Base-by-base conservation (phyloP, 2,329 filamentous ascomycete species). In the Cladosporium sp. region DNA sequence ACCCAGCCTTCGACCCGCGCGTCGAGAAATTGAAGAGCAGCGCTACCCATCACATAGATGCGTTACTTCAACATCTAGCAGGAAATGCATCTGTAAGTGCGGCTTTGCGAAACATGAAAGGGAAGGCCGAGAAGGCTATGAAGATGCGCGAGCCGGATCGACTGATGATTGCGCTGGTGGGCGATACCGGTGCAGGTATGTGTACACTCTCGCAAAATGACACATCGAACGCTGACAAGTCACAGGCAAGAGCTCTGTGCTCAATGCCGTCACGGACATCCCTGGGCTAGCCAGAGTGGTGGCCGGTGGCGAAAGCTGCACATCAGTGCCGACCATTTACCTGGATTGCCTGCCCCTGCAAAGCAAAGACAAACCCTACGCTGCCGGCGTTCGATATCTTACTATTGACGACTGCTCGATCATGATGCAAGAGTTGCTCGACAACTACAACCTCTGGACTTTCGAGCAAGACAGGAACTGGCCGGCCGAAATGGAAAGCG, bases 241-340 rank as follows among this genome's bases (percentile, higher is more conserved):
- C 1, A 15, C 22, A 61, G 61, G 61, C 1, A 62, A 64, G 39
- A 61, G 58, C 50, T 61, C 58, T 2, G 37, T 62, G 0, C 37
- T 64, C n/a, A 64, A 62, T 36, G 51, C 55, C 0, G 1, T 65
- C 3, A 42, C 54, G 2, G 59, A 58, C 19, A 48, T 50, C 1
- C 45, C 50, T 1, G 29, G 52, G 18, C 20, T 64, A 1, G 56
- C 63, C n/a, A 57, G 53, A 39, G 52, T 54, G 19, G 43, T 47
- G 7, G n/a, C 20, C 8, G 52, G 13, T 9, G 58, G 58, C 27
- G 17, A 54, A 39, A 40, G 19, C 6, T 62, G 58, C 22, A 63
- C 58, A 4, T 43, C 42, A 11, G 56, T 56, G 4, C 34, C 39
- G 3, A 59, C 51, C 1, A 32, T 55, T 9, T 62, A 56, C 29